phyloP scores from a whole-genome alignment of 768 basidiomycete genomes.

The Serendipita sp. region DNA sequence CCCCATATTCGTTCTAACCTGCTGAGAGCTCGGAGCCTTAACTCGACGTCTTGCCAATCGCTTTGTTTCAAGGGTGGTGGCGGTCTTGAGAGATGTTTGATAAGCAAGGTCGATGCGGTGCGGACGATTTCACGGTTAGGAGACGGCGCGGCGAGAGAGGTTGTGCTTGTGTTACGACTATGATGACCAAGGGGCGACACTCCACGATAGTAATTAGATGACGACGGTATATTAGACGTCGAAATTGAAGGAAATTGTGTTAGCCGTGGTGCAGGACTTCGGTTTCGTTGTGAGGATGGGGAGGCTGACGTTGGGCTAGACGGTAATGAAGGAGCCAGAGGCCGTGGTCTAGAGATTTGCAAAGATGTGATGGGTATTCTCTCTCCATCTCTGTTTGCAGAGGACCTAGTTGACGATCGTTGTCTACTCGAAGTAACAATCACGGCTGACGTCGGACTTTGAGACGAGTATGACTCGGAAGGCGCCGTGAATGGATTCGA shows the following conservation, averaged over 20 bases:
- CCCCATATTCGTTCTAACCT: conserved; percentile 67
- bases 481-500: not conserved
- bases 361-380: not conserved
- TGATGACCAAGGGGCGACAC: conserved; percentile 22
- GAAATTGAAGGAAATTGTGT: conserved; percentile 7
- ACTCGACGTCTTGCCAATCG: conserved; percentile 66
- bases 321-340: not conserved
- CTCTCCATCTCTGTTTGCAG: not conserved
- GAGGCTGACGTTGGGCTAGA: conserved; percentile 6
- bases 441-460: not conserved
- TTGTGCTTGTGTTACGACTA: conserved; percentile 43
- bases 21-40: conserved; percentile 39
- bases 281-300: conserved; percentile 5
- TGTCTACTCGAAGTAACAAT: not conserved
- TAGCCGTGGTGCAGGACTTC: not conserved
- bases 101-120: conserved; percentile 43
- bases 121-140: conserved; percentile 56
- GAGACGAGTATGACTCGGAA: not conserved
- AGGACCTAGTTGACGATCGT: not conserved
- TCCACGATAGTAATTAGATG: conserved; percentile 24
- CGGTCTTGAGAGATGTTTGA: conserved; percentile 47
- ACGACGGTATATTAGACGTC: conserved; percentile 9
- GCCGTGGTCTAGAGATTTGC: conserved; percentile 1
- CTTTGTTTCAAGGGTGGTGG: conserved; percentile 38
- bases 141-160: conserved; percentile 32